phyloP scores from a whole-genome alignment of 2,329 filamentous ascomycete species.

The Nemania serpens region DNA sequence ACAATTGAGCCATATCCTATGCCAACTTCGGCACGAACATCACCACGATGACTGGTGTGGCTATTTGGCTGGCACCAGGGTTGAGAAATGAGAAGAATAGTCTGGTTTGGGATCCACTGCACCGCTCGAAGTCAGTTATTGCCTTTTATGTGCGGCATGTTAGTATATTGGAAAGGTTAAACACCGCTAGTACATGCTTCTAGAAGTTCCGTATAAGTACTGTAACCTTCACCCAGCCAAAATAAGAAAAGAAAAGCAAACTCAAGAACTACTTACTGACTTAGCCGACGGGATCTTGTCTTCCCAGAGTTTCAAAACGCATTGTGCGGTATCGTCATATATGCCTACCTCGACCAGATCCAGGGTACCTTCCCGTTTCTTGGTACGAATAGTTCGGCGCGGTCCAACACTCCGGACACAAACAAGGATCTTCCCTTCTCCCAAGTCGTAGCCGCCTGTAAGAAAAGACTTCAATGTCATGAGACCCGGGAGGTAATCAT shows the following conservation, averaged over 20 bases:
- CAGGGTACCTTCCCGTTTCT: slow-evolving; percentile 51
- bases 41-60: background rate
- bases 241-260: background rate
- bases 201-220: no score
- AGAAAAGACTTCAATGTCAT: slow-evolving; percentile 63
- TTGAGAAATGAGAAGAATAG: slow-evolving; percentile 55
- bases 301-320: slow-evolving; percentile 59
- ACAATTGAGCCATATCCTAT: slow-evolving; percentile 52
- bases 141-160: background rate
- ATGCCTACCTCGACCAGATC: slow-evolving; percentile 56
- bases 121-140: background rate
- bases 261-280: slow-evolving; percentile 1
- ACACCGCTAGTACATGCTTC: background rate
- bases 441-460: slow-evolving; percentile 57
- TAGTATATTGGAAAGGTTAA: background rate
- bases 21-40: slow-evolving; percentile 32
- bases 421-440: slow-evolving; percentile 57
- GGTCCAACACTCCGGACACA: slow-evolving; percentile 62
- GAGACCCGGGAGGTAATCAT: slow-evolving; percentile 47
- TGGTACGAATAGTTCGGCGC: slow-evolving; percentile 52
- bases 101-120: slow-evolving; percentile 52
- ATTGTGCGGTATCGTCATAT: slow-evolving; percentile 62
- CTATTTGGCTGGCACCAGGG: slow-evolving; percentile 39
- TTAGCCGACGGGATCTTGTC: slow-evolving; percentile 51
- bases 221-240: background rate